Evolutionary conservation across 805 yeast genomes (phyloP).

Genomic region (Sugiyamaella floridensis): DNA sequence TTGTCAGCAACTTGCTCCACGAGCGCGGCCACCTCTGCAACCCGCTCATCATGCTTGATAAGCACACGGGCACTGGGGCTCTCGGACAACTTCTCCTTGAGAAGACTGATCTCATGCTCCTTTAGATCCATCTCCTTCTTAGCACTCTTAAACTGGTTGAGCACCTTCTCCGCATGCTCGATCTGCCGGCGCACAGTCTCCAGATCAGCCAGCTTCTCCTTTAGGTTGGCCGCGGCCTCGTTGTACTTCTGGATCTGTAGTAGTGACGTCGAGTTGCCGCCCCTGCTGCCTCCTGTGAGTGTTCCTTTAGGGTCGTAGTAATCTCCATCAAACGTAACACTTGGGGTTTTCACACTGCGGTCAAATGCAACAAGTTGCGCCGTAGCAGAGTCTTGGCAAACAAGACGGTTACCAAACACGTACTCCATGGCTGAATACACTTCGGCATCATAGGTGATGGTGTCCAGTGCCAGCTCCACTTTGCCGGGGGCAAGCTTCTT

Average conservation of each 20-base stretch:
- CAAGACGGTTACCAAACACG: conserved; percentile 83
- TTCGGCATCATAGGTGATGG: conserved; percentile 66
- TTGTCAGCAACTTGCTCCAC: conserved; percentile 35
- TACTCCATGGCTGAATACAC: conserved; percentile 79
- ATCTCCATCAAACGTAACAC: conserved; percentile 90
- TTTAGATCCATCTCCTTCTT: conserved; percentile 26
- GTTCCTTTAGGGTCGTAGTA: conserved; percentile 95
- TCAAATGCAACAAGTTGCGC: conserved; percentile 87
- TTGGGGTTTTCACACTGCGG: conserved; percentile 68
- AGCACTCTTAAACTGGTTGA: conserved; percentile 18
- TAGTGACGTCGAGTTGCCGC: conserved; percentile 50
- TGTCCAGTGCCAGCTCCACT: conserved; percentile 82
- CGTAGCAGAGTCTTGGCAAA: conserved; percentile 80
- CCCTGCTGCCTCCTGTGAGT: conserved; percentile 86
- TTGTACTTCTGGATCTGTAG: conserved; percentile 62
- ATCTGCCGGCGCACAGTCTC: conserved; percentile 37
- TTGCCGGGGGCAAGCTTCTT: conserved; percentile 71
- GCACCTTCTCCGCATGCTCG: conserved; percentile 32
- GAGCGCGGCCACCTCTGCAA: conserved; percentile 41
- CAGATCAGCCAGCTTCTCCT: conserved; percentile 40
- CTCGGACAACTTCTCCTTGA: conserved; percentile 21
- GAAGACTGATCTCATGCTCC: conserved; percentile 27
- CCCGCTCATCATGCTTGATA: conserved; percentile 31
- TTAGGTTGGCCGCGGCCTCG: conserved; percentile 35
- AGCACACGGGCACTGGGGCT: conserved; percentile 25